Evolutionary conservation across 2,329 filamentous ascomycete genomes (phyloP).

Genomic region (Trichoderma polysporum): DNA sequence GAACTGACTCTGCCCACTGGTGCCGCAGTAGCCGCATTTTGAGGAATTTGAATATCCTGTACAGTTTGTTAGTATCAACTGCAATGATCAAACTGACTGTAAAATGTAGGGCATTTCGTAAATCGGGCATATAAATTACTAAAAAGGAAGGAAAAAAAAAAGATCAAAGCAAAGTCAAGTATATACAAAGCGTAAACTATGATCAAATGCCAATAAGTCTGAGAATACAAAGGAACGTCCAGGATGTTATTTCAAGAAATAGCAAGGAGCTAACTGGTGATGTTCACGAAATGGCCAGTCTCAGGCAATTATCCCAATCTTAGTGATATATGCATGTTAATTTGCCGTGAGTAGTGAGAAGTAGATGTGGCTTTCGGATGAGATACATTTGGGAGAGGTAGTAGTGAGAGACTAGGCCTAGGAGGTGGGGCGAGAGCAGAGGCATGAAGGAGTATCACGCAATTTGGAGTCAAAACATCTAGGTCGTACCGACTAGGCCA

Average conservation of each 20-base stretch:
- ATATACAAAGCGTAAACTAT: background rate
- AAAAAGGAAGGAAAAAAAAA: too few species aligned
- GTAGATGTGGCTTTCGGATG: background rate
- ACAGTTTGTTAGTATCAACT: background rate
- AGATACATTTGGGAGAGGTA: background rate
- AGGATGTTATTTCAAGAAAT: background rate
- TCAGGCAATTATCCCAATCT: background rate
- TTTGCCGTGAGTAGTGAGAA: background rate
- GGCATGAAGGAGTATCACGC: background rate
- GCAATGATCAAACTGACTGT: background rate
- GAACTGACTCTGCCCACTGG: slow-evolving; percentile 48
- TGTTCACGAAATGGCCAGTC: background rate
- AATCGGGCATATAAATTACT: too few species aligned
- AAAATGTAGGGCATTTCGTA: background rate
- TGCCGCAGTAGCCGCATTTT: slow-evolving; percentile 54
- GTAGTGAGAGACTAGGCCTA: background rate
- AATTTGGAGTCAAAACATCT: background rate
- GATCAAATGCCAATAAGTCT: background rate
- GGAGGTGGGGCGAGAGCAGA: background rate
- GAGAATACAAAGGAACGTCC: background rate
- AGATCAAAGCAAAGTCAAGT: background rate
- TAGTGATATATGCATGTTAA: background rate
- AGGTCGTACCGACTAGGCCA: background rate
- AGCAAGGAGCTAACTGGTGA: background rate
- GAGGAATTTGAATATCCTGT: slow-evolving; percentile 53